Evolutionary conservation across 1,284 basidiomycete species (phyloP), one percentile per base, ranked within the genome.

Genomic region (Sanghuangporus sanghuang): DNA sequence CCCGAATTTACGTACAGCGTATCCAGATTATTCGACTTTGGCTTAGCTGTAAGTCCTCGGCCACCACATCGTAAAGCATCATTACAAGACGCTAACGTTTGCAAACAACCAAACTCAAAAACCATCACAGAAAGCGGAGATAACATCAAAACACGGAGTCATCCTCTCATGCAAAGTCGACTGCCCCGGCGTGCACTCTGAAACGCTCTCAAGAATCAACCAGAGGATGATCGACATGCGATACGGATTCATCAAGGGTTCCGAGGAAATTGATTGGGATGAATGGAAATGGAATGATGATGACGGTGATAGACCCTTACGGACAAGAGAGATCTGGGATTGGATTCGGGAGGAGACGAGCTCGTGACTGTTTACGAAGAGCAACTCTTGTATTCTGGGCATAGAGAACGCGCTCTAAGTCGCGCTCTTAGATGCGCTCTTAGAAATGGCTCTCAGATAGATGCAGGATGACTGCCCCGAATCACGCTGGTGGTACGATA

Each of bases 1-100:
- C 96, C 96, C 59, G 92, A 96, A 72, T 98, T 99, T 73, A 90
- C 85, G 49, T 86, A 87, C 68, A 77, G 75, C 2, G 65, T 89
- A 3, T 65, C 70, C 16, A 73, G 74, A 14, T 65, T 70, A 14
- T 91, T 93, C 68, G 57, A 71, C 5, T 89, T 86, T 86, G 88
- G 88, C 7, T 71, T 74, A 35, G 73, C 85, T 57, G 90, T 88
- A 71, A 72, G 86, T 73, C 52, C 46, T 53, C 52, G 11, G 3
- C 23, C 32, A 14, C 21, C 44, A 16, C 7, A 18, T 39, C 50
- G 1, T 27, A 39, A 6, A 52, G 21, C 23, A 52, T 27, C 50
- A 52, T 27, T 23, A 46, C 44, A 46, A 14, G 44, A 27, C 27
- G 5, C 35, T 54, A 7, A 38, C 36, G 4, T 12, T 54, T 54